Evolutionary conservation across 1,284 basidiomycete genomes (phyloP).

Genomic region (Ganoderma leucocontextum): DNA sequence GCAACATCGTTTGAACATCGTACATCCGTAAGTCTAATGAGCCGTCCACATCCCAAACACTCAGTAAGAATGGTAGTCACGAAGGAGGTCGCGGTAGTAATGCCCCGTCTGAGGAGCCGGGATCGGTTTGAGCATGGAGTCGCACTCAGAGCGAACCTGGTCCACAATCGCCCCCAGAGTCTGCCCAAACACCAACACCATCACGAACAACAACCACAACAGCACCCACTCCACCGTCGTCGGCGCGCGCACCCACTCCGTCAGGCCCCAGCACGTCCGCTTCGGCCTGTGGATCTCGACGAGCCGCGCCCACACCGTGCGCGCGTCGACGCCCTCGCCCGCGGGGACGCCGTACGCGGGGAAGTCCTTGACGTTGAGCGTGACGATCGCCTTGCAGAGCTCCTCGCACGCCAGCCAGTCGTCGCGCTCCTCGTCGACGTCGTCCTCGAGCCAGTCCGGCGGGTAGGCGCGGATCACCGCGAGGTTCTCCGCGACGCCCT

Average conservation of each 20-base stretch:
- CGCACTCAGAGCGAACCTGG: not conserved
- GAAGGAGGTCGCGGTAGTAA: not conserved
- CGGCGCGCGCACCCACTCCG: constrained; percentile 1
- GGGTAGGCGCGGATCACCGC: not conserved
- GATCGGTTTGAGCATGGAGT: not conserved
- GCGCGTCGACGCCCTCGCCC: constrained; percentile 15
- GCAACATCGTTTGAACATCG: too few relatives aligned
- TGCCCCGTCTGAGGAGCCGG: not conserved
- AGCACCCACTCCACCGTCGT: constrained; percentile 7
- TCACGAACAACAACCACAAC: constrained; percentile 5
- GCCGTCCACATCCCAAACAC: not conserved
- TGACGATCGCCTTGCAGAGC: constrained; percentile 26
- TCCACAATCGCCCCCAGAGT: too few relatives aligned
- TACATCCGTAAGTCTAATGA: too few relatives aligned
- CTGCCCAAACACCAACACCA: not conserved
- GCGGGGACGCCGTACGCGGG: constrained; percentile 11
- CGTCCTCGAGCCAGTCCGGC: constrained; percentile 7
- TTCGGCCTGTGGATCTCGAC: constrained; percentile 4
- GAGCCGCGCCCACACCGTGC: constrained; percentile 23
- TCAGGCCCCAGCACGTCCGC: not conserved
- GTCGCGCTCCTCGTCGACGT: not conserved
- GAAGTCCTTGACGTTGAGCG: constrained; percentile 25
- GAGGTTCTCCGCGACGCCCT: constrained; percentile 17
- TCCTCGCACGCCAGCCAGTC: constrained; percentile 23
- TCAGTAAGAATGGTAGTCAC: not conserved